Evolutionary conservation across 2,329 filamentous ascomycete species (phyloP), one percentile per base, ranked within the genome.

Genomic region (Fusarium tuaranense): DNA sequence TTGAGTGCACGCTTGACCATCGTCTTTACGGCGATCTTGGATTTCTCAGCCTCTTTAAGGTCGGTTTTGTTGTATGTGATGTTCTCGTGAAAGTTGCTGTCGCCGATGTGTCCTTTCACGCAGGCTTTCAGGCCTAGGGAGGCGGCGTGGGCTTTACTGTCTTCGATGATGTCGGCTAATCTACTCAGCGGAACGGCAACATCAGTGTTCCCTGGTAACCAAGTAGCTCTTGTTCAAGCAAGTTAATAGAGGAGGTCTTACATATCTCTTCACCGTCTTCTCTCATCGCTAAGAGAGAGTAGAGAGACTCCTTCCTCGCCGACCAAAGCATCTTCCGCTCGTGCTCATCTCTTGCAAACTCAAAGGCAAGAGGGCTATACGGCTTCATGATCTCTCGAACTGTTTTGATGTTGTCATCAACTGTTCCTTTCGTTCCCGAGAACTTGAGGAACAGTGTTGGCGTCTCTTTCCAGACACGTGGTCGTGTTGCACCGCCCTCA

Each of bases 371-470:
- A 5, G 25, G 25, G 4, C 10, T 20, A 13, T 53, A 53, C n/a
- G 25, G 25, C 25, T 32, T 32, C 48, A 32, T 32, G 16, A 53
- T 53, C 9, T 53, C 25, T 6, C 48, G 48, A 5, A 53, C 48
- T 3, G 25, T 25, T 1, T 7, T 20, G 16, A 16, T 46, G 20
- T 46, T 46, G 7, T 46, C 41, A 1, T 46, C 41, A 7, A 46
- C 41, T 46, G 41, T 22, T 14, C 41, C 41, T 22, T 53, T 53
- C 8, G 25, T 53, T 9, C 22, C 48, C 5, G 5, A 44, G 41
- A 12, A 84, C 81, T 94, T 94, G 84, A 95, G 90, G 78, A 95
- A 95, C 2, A 95, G 84, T 0, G 93, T 95, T 0, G 93, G 92
- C 0, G 84, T 84, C 79, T 94, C 92, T 66, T 89, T 89, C 93